These are phyloP conservation scores for Dalbergia cultrata DNA, from an alignment of 306 rosid species.

Conservation along the genomic window DNA sequence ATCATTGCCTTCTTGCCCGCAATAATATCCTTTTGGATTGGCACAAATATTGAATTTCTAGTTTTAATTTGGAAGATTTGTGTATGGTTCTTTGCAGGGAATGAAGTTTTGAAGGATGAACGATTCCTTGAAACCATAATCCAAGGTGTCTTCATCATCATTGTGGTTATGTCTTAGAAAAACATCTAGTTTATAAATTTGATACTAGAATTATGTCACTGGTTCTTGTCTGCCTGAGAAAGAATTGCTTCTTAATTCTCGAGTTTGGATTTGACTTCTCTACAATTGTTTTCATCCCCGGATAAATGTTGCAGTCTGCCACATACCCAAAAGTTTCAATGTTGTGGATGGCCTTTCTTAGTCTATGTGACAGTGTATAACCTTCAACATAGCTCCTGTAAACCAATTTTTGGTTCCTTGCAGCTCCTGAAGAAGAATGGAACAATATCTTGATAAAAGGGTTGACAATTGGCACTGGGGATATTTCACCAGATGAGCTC, in stretches of 20 bases:
- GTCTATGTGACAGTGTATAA: slow-evolving; percentile 20
- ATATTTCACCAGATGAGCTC: slow-evolving; percentile 74
- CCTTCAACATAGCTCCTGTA: slow-evolving; percentile 25
- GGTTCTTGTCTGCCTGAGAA: slow-evolving; percentile 17
- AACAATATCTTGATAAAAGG: slow-evolving; percentile 79
- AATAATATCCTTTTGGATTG: slow-evolving; percentile 30
- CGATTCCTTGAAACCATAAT: slow-evolving; percentile 85
- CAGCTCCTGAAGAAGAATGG: slow-evolving; percentile 95
- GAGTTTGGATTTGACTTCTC: slow-evolving; percentile 21
- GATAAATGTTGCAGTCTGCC: slow-evolving; percentile 19
- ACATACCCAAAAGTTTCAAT: slow-evolving; percentile 17
- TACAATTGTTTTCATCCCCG: slow-evolving; percentile 18
- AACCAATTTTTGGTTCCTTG: slow-evolving; percentile 39
- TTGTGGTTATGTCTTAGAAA: slow-evolving; percentile 23
- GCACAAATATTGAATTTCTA: slow-evolving; percentile 19
- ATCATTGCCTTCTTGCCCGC: slow-evolving; percentile 23
- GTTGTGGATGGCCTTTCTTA: not conserved
- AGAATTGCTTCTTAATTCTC: slow-evolving; percentile 31
- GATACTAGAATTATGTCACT: slow-evolving; percentile 16
- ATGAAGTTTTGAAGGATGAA: slow-evolving; percentile 79
- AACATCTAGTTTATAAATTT: slow-evolving; percentile 33
- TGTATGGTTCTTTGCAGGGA: slow-evolving; percentile 63
- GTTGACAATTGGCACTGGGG: slow-evolving; percentile 77
- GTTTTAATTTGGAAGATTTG: slow-evolving; percentile 24
- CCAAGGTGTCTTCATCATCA: slow-evolving; percentile 66